Evolutionary conservation across 78 protist species (phyloP), one percentile per base, ranked within the genome.

Genomic region (Dictyostelium citrinum): DNA sequence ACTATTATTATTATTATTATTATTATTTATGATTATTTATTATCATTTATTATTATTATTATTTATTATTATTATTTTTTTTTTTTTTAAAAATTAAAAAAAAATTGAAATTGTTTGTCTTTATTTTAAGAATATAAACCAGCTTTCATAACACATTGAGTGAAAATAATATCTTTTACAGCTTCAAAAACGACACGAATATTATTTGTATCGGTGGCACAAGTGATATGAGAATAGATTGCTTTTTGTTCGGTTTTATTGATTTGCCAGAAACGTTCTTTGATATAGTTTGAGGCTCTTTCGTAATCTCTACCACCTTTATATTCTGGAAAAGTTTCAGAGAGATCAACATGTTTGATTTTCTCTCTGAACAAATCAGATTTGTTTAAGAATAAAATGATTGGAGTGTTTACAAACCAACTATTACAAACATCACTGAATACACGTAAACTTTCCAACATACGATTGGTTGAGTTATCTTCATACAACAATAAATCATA

Each of bases 131-230:
- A 61, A 78, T 88, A 88, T 70, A 88, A 82, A 68, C 93, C 93
- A 68, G 93, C 93, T 78, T 68, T 76, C 93, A 88, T 88, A 31
- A 88, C 81, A 78, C 93, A 88, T 78, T 88, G 93, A 29, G 90
- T 84, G 86, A 96, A 80, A 81, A 96, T 96, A 85, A 90, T 90
- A 67, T 85, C 96, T 78, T 84, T 90, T 64, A 96, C 98, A 49
- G 97, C 96, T 71, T 90, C 82, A 90, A 97, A 96, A 46, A 97
- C 97, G 33, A 84, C 93, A 41, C 83, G 41, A 45, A 96, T 84
- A 79, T 96, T 90, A 58, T 96, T 39, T 17, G 97, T 96, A 91
- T 97, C 97, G 1, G 98, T 97, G 5, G 98, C 98, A 91, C 98
- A 97, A 2, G 98, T 97, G 37, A 86, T 70, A 82, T 95, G 97